Base-by-base conservation (phyloP, 345 rosid species). In the Cardiospermum halicacabum region DNA sequence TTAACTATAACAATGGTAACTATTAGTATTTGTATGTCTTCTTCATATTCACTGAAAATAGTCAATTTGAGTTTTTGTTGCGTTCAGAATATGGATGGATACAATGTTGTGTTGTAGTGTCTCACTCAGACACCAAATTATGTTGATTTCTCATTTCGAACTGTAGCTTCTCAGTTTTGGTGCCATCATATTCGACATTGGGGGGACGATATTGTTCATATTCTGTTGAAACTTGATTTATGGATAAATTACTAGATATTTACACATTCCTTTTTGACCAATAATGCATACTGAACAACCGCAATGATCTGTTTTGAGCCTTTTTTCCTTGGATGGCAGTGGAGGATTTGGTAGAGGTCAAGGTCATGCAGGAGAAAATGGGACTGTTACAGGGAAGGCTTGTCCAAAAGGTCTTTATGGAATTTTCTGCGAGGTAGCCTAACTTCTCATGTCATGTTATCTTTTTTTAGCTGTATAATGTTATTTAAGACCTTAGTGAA, bases 391-490 rank as follows among this genome's bases (percentile, higher is more conserved):
- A 10, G 98, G 98, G 67, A 92, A 78, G 74, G 81, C 86, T 53
- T 92, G 98, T 73, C 96, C 98, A 7, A 75, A 75, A 70, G 98
- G 98, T 27, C 96, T 92, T 51, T 81, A 81, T 78, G 98, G 98
- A 21, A 75, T 84, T 65, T 92, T 81, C 68, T 92, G 98, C 61
- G 79, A 89, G 98, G 98, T 87, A 83, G 10, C 36, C 56, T 54
- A 71, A 48, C 45, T 56, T 60, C 36, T 19, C 24, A 40, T 13
- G n/a, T 25, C 22, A 25, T 18, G 37, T 51, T 7, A 39, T 49
- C 30, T 64, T 53, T 18, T 54, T n/a, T n/a, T n/a, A n/a, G n/a
- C n/a, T n/a, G n/a, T n/a, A n/a, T n/a, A n/a, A n/a, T n/a, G n/a
- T n/a, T n/a, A n/a, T n/a, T n/a, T n/a, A n/a, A n/a, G n/a, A n/a